phyloP scores from a whole-genome alignment of 2,329 filamentous ascomycete species.

The Exophiala sp. region DNA sequence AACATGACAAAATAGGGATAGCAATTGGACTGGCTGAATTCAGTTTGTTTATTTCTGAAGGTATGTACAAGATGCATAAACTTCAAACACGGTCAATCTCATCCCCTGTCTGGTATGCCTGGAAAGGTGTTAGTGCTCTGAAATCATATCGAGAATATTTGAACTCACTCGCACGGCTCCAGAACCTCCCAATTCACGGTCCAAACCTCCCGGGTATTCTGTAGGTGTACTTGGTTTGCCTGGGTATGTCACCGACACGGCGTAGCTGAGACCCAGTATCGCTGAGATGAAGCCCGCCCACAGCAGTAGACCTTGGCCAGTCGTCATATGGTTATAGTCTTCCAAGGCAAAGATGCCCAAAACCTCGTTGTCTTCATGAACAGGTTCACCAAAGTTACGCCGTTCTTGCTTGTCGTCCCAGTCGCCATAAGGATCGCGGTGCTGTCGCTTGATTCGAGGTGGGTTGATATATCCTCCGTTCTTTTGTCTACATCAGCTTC shows the following conservation, averaged over 20 bases:
- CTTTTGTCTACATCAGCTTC: conserved; percentile 30
- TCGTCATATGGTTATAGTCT: conserved; percentile 77
- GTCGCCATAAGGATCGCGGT: conserved; percentile 83
- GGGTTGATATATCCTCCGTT: conserved; percentile 47
- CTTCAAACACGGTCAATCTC: too few species aligned
- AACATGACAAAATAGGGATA: too few species aligned
- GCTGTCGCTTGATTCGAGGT: conserved; percentile 70
- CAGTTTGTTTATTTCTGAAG: neutral
- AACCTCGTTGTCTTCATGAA: conserved; percentile 94
- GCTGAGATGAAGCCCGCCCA: conserved; percentile 60
- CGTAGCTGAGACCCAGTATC: conserved; percentile 60
- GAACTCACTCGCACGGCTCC: conserved; percentile 59
- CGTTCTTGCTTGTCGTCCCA: conserved; percentile 99
- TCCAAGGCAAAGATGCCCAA: conserved; percentile 84
- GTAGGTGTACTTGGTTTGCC: conserved; percentile 64
- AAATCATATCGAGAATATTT: neutral
- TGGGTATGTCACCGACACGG: conserved; percentile 64
- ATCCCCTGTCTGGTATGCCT: conserved; percentile 20
- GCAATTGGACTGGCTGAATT: neutral
- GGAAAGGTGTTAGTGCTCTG: conserved; percentile 7
- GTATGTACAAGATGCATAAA: conserved; percentile 13
- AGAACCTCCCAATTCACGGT: conserved; percentile 67
- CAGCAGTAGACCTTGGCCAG: conserved; percentile 64
- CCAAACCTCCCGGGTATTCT: conserved; percentile 63
- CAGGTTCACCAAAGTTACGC: conserved; percentile 91